A percentile compares a stretch with the other conserved stretches of the same genome.
Conservation (phyloP, 2,329 filamentous ascomycete genomes). For the Onygenales sp. region DNA sequence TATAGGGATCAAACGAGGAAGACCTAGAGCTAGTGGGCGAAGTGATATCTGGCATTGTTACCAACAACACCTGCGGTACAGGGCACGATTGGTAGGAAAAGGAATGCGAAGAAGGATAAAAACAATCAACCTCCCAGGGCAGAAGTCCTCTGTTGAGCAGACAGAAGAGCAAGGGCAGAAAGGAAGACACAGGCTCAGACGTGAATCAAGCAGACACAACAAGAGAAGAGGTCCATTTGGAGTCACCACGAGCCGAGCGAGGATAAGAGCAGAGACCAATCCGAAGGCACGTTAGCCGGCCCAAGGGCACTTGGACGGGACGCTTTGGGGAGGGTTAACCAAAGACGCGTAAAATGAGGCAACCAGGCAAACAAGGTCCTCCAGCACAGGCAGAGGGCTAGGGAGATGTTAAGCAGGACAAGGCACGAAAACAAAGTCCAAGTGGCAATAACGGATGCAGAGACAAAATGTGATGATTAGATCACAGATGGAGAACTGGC, state of each 20-base stretch:
- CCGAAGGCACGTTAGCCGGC: not conserved
- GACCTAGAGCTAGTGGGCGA: constrained; percentile 9
- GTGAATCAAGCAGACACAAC: constrained; percentile 4
- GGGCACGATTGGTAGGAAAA: constrained; percentile 4
- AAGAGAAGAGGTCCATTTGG: constrained; percentile 1
- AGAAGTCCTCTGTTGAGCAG: not conserved
- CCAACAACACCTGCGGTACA: constrained; percentile 3
- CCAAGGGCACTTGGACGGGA: not conserved
- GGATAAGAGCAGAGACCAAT: not conserved
- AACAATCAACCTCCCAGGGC: constrained; percentile 1
- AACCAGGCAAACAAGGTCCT: not conserved
- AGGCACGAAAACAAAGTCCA: not conserved
- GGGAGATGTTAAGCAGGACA: not conserved
- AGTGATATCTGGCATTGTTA: constrained; percentile 9
- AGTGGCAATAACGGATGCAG: not conserved
- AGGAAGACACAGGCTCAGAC: not conserved
- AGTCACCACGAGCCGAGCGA: not conserved
- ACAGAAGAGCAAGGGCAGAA: constrained; percentile 1
- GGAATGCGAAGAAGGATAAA: constrained; percentile 2
- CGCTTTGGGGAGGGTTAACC: not conserved
- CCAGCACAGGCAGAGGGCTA: not conserved
- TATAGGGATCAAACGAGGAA: constrained; percentile 14
- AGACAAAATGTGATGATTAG: not conserved
- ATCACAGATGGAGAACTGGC: not conserved
- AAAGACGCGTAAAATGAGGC: not conserved